Evolutionary conservation across 169 alveolate species (phyloP).

Genomic region (Prorocentrum cordatum): DNA sequence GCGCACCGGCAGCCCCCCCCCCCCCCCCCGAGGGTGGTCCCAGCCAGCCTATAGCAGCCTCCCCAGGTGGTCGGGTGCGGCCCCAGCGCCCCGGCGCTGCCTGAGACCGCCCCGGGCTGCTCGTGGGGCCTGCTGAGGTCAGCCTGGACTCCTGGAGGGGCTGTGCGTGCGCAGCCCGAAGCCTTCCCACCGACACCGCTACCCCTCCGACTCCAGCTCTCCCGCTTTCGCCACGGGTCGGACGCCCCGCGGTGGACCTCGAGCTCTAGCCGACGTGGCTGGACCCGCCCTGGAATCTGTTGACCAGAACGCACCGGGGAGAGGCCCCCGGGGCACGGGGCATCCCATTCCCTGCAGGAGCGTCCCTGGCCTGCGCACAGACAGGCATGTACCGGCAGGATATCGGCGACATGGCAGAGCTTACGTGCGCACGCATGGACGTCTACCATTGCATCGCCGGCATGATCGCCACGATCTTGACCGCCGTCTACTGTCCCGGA

Average conservation of each 20-base stretch:
- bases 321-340: neutral
- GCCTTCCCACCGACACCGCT: no score
- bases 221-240: neutral
- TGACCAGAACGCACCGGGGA: neutral
- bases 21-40: neutral
- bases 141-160: no score
- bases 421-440: slow-evolving; percentile 52
- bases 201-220: neutral
- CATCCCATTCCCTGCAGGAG: neutral
- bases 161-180: no score
- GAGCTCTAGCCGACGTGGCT: neutral
- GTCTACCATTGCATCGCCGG: slow-evolving; percentile 59
- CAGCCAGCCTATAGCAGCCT: neutral
- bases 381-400: neutral
- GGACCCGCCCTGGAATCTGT: neutral
- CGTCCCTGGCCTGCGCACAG: neutral
- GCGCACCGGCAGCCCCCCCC: no score
- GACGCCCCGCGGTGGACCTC: neutral
- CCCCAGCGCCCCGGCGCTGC: neutral
- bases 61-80: neutral
- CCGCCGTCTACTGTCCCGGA: slow-evolving; percentile 54
- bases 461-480: slow-evolving; percentile 61
- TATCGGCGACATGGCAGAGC: slow-evolving; percentile 27
- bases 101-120: neutral
- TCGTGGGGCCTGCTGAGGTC: no score